A percentile compares a stretch with the other conserved stretches of the same genome.
Conservation (phyloP, 2,329 filamentous ascomycete genomes). For the Fusarium temperatum region DNA sequence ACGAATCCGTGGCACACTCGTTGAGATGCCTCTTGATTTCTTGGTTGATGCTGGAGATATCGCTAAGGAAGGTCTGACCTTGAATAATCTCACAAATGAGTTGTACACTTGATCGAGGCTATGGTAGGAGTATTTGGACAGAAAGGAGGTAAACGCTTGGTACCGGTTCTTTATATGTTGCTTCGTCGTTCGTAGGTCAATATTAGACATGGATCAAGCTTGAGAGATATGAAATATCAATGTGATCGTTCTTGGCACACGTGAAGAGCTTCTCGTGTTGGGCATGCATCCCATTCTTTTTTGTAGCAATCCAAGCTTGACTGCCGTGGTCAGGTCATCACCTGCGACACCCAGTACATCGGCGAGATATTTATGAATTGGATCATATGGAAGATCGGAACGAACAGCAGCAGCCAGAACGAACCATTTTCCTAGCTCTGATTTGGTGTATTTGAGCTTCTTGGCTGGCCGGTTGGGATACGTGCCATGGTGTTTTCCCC, state of each 20-base stretch:
- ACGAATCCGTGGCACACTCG: slow-evolving; percentile 73
- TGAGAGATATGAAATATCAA: not conserved
- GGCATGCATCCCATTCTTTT: not conserved
- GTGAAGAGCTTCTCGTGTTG: not conserved
- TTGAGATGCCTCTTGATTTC: slow-evolving; percentile 94
- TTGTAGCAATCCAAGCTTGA: not conserved
- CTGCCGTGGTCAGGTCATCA: not conserved
- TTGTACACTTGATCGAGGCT: slow-evolving; percentile 66
- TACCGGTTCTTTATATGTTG: not conserved
- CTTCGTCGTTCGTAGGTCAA: not conserved
- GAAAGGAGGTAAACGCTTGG: not conserved
- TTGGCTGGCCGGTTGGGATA: not conserved
- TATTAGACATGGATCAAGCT: not conserved
- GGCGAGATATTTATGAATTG: not conserved
- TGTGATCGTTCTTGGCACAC: too few relatives aligned
- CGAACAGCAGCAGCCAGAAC: not conserved
- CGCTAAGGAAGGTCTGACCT: slow-evolving; percentile 79
- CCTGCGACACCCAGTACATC: not conserved
- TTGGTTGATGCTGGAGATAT: slow-evolving; percentile 81
- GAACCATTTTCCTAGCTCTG: not conserved
- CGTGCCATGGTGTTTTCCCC: not conserved
- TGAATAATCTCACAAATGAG: slow-evolving; percentile 77
- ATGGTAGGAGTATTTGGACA: not conserved
- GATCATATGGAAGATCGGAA: not conserved
- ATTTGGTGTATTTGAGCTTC: too few relatives aligned